Base-by-base conservation (phyloP, 164 flowering plant species). In the Dillenia suffruticosa region DNA sequence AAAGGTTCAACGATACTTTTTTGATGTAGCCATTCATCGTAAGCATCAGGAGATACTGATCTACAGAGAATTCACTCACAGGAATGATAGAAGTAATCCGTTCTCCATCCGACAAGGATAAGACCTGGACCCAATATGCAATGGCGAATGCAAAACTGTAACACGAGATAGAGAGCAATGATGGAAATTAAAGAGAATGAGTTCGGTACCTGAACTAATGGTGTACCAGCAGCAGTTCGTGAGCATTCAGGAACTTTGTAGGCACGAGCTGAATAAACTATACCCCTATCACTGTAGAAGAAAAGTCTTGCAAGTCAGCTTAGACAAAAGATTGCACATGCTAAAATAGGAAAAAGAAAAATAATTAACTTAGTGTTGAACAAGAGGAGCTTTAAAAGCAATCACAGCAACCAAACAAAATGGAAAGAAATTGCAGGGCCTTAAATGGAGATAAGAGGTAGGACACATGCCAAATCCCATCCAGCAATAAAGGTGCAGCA, bases 71-170 rank as follows among this genome's bases (percentile, higher is more conserved):
- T 60, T 92, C 96, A 58, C 87, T 85, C 56, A 95, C 92, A 54
- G 99, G 97, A 71, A 95, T 83, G 44, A 95, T 73, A 2, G 99
- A 95, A 51, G 99, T 95, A 77, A 95, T 82, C 72, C 92, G 85
- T 80, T 95, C 97, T 56, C 97, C 97, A 54, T 84, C 90, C 7
- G 97, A 82, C 66, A 95, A 75, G 53, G 97, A 84, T 68, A 92
- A 77, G 63, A 95, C 77, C 99, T 94, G 87, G 50, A 16, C 44
- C 59, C 65, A 62, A 40, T 57, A 57, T 40, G 45, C 64, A 74
- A 26, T 10, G n/a, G 51, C 24, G 47, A 6, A 43, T 14, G 10
- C 44, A 24, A 57, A 49, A 50, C 5, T 17, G 53, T 16, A 45
- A 47, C 32, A 47, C 10, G 53, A 49, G 12, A 10, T 48, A 64